Percentiles rank a stretch among this genome's conserved stretches.
phyloP scores from a whole-genome alignment of 306 rosid genomes.

The Delonix regia region DNA sequence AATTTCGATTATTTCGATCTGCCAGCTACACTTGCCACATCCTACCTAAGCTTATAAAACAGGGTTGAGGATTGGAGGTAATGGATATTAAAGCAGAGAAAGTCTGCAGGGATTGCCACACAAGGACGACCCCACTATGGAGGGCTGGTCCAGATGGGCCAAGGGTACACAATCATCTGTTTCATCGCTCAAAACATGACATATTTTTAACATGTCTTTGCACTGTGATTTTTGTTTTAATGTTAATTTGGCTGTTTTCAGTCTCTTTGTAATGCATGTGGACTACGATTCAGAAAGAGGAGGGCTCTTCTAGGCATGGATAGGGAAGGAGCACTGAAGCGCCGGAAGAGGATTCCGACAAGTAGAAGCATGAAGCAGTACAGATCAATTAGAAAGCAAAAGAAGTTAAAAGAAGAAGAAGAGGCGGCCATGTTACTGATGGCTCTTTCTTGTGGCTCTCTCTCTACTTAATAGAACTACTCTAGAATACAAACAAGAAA shows the following conservation, averaged over 20 bases:
- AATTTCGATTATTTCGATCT: not conserved
- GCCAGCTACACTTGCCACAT: no score
- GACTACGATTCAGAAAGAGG: conserved; percentile 8
- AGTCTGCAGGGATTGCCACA: conserved; percentile 32
- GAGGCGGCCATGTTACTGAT: conserved; percentile 46
- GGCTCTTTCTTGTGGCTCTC: conserved; percentile 43
- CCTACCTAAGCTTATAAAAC: not conserved
- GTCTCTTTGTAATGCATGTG: conserved; percentile 16
- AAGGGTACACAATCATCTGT: conserved; percentile 29
- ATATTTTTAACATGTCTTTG: not conserved
- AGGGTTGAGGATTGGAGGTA: not conserved
- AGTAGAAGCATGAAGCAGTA: not conserved
- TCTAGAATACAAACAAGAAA: not conserved
- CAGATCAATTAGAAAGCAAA: not conserved
- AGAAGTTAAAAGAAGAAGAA: conserved; percentile 48
- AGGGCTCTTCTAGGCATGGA: not conserved
- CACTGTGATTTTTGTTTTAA: not conserved
- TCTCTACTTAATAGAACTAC: not conserved
- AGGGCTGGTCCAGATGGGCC: conserved; percentile 53
- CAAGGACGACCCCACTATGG: conserved; percentile 51
- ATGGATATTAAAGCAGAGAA: conserved; percentile 24
- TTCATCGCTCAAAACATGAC: not conserved
- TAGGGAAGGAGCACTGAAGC: not conserved
- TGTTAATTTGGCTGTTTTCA: not conserved
- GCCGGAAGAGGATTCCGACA: not conserved